Evolutionary conservation across 768 basidiomycete species (phyloP), one percentile per base, ranked within the genome.

Genomic region (Xerocomus brunneocitrinus): DNA sequence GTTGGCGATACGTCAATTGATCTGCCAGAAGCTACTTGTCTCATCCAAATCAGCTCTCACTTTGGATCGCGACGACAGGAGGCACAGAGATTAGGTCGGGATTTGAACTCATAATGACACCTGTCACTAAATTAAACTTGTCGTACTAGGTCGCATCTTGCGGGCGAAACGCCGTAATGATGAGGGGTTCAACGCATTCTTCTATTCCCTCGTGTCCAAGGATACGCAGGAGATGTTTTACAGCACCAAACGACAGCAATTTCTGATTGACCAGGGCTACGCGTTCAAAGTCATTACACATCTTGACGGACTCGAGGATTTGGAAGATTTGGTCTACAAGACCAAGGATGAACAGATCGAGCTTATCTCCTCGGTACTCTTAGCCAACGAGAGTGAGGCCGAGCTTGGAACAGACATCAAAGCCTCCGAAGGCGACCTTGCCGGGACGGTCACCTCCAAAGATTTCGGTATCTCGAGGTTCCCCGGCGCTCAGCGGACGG

Each of bases 181-280:
- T 64, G 97, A 98, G 72, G 97, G 97, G 1, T 99, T 99, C 76
- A 99, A 99, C 58, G 97, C 97, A 24, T 99, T 98, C 75, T 99
- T 99, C 74, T 99, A 99, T 70, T 98, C 97, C 31, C 83, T 99
- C 7, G 97, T 99, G 32, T 98, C 95, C 25, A 97, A 97, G 71
- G 95, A 98, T 73, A 99, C 95, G 4, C 93, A 97, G 65, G 97
- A 98, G 73, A 98, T 98, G 93, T 99, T 87, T 72, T 99, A 98
- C 78, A 95, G 91, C 68, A 95, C 97, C 3, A 99, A 99, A 73
- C 85, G 97, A 14, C 97, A 98, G 66, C 94, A 98, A 65, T 99
- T 99, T 74, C 75, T 99, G 60, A 95, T 99, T 64, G 97, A 99
- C 67, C 95, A 98, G 72, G 95, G 97, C 3, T 99, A 99, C 72